These are phyloP conservation scores for Teratosphaeria nubilosa DNA, from an alignment of 2,329 filamentous ascomycete genomes.

Conservation along the genomic window DNA sequence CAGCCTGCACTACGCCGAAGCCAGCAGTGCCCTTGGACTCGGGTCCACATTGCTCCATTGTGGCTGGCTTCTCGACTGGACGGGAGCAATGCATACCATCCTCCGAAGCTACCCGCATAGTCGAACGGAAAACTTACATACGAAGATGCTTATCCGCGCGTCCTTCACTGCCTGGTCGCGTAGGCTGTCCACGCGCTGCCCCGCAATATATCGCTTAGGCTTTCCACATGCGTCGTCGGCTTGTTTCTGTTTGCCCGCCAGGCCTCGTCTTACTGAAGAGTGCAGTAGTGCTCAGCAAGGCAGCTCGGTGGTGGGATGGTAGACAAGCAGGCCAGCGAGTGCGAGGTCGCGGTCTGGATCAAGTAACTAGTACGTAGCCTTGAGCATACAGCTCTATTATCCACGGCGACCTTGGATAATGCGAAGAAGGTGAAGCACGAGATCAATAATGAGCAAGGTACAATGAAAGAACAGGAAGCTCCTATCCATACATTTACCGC, in stretches of 20 bases:
- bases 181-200: background rate
- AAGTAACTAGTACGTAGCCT: background rate
- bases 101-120: background rate
- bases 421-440: background rate
- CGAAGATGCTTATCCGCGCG: background rate
- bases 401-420: background rate
- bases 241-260: background rate
- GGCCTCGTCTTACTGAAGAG: background rate
- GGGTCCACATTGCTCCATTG: background rate
- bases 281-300: background rate
- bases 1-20: background rate
- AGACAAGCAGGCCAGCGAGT: background rate
- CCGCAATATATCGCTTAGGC: background rate
- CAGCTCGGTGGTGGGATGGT: background rate
- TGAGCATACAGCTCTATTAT: background rate
- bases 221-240: background rate
- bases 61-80: background rate
- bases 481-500: background rate
- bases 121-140: background rate
- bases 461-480: background rate
- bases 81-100: background rate
- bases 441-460: background rate
- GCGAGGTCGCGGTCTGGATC: background rate
- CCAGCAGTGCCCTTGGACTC: background rate
- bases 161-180: background rate